Evolutionary conservation across 129 eudicot species (phyloP).

Genomic region (Chrysanthemum seticuspe): DNA sequence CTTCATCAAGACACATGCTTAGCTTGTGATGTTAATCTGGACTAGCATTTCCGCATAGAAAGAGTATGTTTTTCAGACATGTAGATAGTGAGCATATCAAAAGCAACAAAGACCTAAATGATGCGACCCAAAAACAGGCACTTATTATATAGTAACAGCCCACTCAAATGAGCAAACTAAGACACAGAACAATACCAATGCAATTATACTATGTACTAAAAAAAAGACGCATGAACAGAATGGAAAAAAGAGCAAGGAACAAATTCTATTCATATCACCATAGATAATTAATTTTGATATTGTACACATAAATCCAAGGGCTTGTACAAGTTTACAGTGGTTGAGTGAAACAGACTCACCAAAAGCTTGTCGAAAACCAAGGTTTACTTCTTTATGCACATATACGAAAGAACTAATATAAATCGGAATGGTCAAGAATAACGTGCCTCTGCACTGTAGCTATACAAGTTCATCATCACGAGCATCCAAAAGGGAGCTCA

Average conservation of each 20-base stretch:
- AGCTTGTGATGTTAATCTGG: too few relatives aligned
- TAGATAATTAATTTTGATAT: conserved; percentile 7
- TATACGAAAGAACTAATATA: conserved; percentile 15
- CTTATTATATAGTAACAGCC: neutral
- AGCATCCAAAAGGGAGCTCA: conserved; percentile 53
- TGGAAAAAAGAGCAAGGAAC: neutral
- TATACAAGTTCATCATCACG: conserved; percentile 68
- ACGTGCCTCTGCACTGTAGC: conserved; percentile 33
- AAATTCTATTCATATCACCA: conserved; percentile 11
- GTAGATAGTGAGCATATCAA: neutral
- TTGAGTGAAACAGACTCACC: conserved; percentile 7
- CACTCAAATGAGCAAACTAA: neutral
- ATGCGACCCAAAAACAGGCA: neutral
- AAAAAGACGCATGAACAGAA: neutral
- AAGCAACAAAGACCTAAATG: neutral
- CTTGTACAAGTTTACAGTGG: conserved; percentile 1
- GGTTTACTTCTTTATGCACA: conserved; percentile 24
- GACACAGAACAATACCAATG: conserved; percentile 10
- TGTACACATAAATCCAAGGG: conserved; percentile 18
- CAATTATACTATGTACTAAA: neutral
- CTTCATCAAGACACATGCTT: too few relatives aligned
- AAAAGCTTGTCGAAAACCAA: conserved; percentile 19
- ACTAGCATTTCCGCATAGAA: neutral
- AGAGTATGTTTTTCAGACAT: neutral
- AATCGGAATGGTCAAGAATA: conserved; percentile 29